Evolutionary conservation across 805 yeast genomes (phyloP).

Genomic region (Metschnikowia kofuensis): DNA sequence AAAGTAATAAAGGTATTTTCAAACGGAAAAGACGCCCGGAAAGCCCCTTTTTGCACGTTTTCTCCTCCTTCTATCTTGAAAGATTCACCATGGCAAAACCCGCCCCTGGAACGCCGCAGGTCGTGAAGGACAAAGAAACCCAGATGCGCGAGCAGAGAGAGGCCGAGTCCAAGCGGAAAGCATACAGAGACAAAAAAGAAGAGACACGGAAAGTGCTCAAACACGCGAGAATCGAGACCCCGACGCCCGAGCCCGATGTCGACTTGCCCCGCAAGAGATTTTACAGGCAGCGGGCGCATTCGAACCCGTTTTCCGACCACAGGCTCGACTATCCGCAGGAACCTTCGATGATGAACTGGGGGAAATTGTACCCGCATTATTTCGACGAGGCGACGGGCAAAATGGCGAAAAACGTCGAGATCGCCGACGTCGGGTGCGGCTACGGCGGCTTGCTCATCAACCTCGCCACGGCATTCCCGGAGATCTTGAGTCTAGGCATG

Average conservation of each 20-base stretch:
- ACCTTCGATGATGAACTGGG: constrained; percentile 90
- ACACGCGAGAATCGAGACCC: constrained; percentile 43
- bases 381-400: constrained; percentile 39
- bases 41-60: neutral
- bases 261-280: constrained; percentile 80
- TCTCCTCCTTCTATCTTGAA: neutral
- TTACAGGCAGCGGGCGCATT: constrained; percentile 96
- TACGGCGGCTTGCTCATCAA: constrained; percentile 88
- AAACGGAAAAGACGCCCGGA: neutral
- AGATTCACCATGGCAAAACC: constrained; percentile 13
- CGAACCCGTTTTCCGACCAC: constrained; percentile 96
- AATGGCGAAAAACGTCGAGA: constrained; percentile 60
- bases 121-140: constrained; percentile 16
- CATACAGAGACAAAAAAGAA: constrained; percentile 48
- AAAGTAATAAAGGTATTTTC: neutral
- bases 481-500: constrained; percentile 83
- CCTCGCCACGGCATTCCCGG: constrained; percentile 73
- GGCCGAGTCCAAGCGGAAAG: constrained; percentile 38
- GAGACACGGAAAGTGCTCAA: constrained; percentile 43
- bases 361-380: constrained; percentile 64
- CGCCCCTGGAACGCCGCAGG: constrained; percentile 5
- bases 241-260: constrained; percentile 23
- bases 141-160: constrained; percentile 19
- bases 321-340: constrained; percentile 79
- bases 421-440: constrained; percentile 97